Conservation (phyloP, 371 early-diverging fungal species). For the Funneliformis caledonium region DNA sequence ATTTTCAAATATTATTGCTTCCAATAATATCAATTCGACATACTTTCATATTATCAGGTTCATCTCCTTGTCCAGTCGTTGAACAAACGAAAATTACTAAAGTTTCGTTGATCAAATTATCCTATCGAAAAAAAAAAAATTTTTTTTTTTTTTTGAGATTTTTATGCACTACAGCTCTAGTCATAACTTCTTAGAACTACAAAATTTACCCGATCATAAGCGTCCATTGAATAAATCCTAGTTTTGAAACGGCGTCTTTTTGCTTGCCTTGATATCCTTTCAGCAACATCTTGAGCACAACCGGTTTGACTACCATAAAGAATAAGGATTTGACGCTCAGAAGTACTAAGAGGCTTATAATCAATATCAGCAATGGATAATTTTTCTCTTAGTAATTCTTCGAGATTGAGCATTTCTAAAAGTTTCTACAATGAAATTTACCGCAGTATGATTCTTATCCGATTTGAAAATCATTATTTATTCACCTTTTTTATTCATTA, state of each 20-base stretch:
- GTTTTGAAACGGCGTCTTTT: constrained; percentile 74
- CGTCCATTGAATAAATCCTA: constrained; percentile 76
- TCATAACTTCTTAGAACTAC: not conserved
- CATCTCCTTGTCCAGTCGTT: constrained; percentile 94
- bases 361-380: not conserved
- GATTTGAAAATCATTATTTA: too few relatives aligned
- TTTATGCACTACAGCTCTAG: too few relatives aligned
- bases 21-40: not conserved
- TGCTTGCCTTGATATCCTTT: constrained; percentile 76
- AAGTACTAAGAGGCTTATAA: not conserved
- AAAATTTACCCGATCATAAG: constrained; percentile 65
- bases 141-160: not conserved
- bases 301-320: constrained; percentile 88
- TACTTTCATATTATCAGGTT: constrained; percentile 92
- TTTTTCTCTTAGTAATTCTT: not conserved
- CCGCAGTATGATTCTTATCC: too few relatives aligned
- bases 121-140: constrained; percentile 49
- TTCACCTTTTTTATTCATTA: too few relatives aligned
- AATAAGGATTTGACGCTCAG: constrained; percentile 59
- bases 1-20: not conserved
- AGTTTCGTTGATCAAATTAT: constrained; percentile 61
- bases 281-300: constrained; percentile 81
- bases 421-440: too few relatives aligned
- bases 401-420: not conserved
- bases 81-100: constrained; percentile 89